Base-by-base conservation (phyloP, 371 early-diverging fungal species). In the Dinochytrium kinnereticum region DNA sequence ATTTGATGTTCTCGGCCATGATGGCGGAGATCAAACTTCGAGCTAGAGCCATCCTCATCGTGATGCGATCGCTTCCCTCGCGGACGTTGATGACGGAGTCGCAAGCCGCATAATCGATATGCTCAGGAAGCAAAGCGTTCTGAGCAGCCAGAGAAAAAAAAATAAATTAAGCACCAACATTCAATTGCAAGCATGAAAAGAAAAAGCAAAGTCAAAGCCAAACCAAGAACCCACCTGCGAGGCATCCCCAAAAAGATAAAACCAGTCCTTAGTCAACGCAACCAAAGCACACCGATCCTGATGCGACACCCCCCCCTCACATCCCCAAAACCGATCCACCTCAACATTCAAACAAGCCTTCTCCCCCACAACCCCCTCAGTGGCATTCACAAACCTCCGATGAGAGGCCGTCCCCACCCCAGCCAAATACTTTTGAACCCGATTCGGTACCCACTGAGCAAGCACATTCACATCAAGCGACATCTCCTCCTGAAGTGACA, bases 271-370 rank as follows among this genome's bases (percentile, higher is more conserved):
- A 28, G 74, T 67, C 36, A 74, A 34, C 10, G 13, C 24, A 1
- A 70, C 59, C 17, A 70, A 30, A 33, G 40, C 49, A 15, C 36
- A 21, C 13, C 74, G 31, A 37, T 69, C 70, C 15, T 57, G 3
- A 19, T 55, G 39, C 33, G 57, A 36, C 57, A 77, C 15, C n/a
- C 40, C 36, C 13, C n/a, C 30, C 21, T 59, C 66, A 24, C 51
- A 5, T 26, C 51, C 51, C 78, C 78, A 77, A 21, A 49, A 24
- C 15, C 31, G 7, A 50, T 77, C 74, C 19, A 77, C 50, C 15
- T 77, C 74, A 5, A 77, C 30, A 24, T 65, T 44, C 51, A 77
- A 50, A 34, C 38, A 13, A 0, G 74, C 72, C 26, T 61, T 66
- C 13, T 51, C 30, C n/a, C 19, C 38, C 30, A 74, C n/a, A 13